phyloP scores from a whole-genome alignment of 2,329 filamentous ascomycete species.

The Blumeria hordei region DNA sequence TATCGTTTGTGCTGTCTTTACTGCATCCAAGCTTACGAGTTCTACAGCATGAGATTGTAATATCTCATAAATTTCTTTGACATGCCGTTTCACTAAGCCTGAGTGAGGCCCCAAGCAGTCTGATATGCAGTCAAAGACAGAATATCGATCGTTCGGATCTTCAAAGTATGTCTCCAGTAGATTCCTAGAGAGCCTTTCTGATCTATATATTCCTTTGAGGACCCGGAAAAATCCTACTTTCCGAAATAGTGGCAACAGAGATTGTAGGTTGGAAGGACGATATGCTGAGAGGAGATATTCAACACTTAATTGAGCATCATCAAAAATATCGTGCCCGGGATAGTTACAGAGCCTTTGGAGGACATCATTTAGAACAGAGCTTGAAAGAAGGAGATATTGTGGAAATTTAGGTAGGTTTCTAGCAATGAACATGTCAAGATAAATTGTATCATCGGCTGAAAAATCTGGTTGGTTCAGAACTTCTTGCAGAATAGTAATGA shows the following conservation, averaged over 20 bases:
- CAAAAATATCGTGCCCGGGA: slow-evolving; percentile 54
- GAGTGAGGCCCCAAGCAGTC: slow-evolving; percentile 46
- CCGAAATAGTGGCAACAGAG: slow-evolving; percentile 53
- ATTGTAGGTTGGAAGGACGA: slow-evolving; percentile 59
- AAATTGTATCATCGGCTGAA: slow-evolving; percentile 60
- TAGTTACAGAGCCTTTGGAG: slow-evolving; percentile 67
- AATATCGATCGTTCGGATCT: slow-evolving; percentile 50
- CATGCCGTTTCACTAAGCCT: slow-evolving; percentile 42
- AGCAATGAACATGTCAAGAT: slow-evolving; percentile 95
- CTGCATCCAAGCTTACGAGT: slow-evolving; percentile 31
- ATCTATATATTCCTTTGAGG: slow-evolving; percentile 65
- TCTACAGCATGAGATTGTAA: slow-evolving; percentile 31
- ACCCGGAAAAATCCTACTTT: slow-evolving; percentile 74
- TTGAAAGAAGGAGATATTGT: slow-evolving; percentile 78
- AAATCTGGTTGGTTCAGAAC: slow-evolving; percentile 67
- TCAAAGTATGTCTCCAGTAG: slow-evolving; percentile 67
- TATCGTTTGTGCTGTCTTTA: slow-evolving; percentile 29
- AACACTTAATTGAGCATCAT: slow-evolving; percentile 89
- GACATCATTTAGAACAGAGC: slow-evolving; percentile 60
- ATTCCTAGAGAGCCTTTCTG: slow-evolving; percentile 55
- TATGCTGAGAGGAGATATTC: slow-evolving; percentile 90
- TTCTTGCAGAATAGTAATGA: slow-evolving; percentile 73
- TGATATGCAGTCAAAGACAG: slow-evolving; percentile 55
- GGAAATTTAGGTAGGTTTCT: slow-evolving; percentile 91
- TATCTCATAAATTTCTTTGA: slow-evolving; percentile 41